Base-by-base conservation (phyloP, 106 monocot species). In the Chionographis japonica region DNA sequence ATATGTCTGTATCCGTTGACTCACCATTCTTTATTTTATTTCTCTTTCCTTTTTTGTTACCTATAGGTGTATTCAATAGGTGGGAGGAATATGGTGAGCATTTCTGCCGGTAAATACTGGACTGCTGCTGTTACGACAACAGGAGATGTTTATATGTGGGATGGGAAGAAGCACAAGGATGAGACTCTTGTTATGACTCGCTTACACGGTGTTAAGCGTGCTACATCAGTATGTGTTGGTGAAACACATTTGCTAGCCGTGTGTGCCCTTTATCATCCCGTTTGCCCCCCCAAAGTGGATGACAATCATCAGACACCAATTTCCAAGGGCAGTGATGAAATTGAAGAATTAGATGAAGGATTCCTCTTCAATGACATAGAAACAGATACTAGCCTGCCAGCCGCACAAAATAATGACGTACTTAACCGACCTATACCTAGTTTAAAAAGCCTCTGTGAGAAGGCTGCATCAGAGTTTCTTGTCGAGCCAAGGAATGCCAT, bases 71-170 rank as follows among this genome's bases (percentile, higher is more conserved):
- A 88, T 63, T 87, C 85, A 60, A 56, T 90, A 60, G 78, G 83
- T 72, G 83, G 81, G 43, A 83, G 67, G 83, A 85, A 90, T 56
- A 36, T 90, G 40, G 85, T 90, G 52, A 85, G 85, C 75, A 81
- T 93, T 64, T 98, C 98, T 62, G 87, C 89, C 11, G 93, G 98
- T 4, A 98, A 98, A 50, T 87, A 87, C 61, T 98, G 98, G 92
- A 98, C 87, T 65, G 82, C 93, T 75, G 84, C 79, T 65, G 90
- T 85, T 61, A 93, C 92, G 8, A 63, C 73, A 60, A 83, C 76
- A 4, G 98, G 98, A 20, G 98, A 98, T 79, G 85, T 98, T 52
- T 98, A 81, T 63, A 87, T 88, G 83, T 93, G 84, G 84, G 93
- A 98, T 78, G 98, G 89, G 13, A 98, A 98, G 72, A 92, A 85